These are phyloP conservation scores for Euptelea pleiosperma DNA, from an alignment of 164 flowering plant species.

Conservation along the genomic window DNA sequence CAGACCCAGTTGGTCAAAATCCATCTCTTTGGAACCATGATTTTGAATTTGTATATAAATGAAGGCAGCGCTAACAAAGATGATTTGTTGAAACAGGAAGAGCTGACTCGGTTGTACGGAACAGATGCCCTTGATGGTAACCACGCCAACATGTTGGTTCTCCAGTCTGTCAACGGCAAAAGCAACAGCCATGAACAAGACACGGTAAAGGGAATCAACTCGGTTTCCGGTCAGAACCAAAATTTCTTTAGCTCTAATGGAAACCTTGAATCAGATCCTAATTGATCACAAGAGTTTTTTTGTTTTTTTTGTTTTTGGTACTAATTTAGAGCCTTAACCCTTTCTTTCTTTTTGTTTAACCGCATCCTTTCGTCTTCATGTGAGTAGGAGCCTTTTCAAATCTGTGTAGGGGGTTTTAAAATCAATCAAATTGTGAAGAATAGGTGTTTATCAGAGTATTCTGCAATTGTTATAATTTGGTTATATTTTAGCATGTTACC, in stretches of 20 bases:
- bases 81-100: constrained; percentile 50
- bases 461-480: too few relatives aligned
- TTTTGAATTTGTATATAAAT: neutral
- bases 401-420: neutral
- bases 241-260: constrained; percentile 20
- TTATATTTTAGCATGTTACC: too few relatives aligned
- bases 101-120: constrained; percentile 47
- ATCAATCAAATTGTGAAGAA: neutral
- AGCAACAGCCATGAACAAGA: constrained; percentile 26
- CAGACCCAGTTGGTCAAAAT: neutral
- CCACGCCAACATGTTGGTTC: constrained; percentile 11
- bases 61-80: neutral
- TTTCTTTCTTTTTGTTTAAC: neutral
- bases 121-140: constrained; percentile 46
- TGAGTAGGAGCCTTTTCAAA: neutral
- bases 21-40: neutral
- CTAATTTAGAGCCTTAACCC: constrained; percentile 9
- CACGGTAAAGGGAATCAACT: constrained; percentile 10
- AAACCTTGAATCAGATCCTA: constrained; percentile 15
- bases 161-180: constrained; percentile 32
- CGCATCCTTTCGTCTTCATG: neutral
- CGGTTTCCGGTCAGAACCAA: constrained; percentile 10
- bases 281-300: neutral
- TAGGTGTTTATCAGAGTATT: neutral
- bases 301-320: neutral